Evolutionary conservation across 345 rosid species (phyloP), one percentile per base, ranked within the genome.

Genomic region (Iberis pinnata): DNA sequence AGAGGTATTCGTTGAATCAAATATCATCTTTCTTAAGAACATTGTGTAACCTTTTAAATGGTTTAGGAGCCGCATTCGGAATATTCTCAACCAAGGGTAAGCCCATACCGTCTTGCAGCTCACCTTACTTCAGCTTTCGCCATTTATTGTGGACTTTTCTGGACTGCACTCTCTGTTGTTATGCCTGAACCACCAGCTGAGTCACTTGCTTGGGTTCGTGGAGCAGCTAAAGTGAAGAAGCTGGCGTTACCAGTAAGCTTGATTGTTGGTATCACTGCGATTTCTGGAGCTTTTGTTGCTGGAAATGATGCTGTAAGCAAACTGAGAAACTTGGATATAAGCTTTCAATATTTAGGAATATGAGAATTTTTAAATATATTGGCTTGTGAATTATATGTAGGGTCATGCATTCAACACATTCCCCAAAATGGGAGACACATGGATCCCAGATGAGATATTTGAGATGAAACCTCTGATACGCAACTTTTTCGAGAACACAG

Each of bases 111-210:
- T 43, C 95, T 92, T 41, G 88, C 97, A 6, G 97, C 95, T 60
- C 98, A 92, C 64, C 79, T 92, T 42, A 92, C 97, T 53, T 88
- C 97, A 42, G 95, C 98, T 31, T 88, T 92, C 49, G 88, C 75
- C 40, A 92, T 92, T 24, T 92, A 92, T 55, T 68, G 82, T 67
- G 90, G 90, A 61, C 83, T 92, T 33, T 78, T 92, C 66, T 92
- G 98, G 95, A 92, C 97, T 7, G 95, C 87, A 18, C 89, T 83
- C 35, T 85, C 95, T 19, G 94, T 81, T 29, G 84, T 88, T 25
- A 83, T 88, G 86, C 97, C 98, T 8, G 95, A 92, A 70, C 98
- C 98, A 38, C 97, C 94, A 26, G 76, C 95, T 8, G 95, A 81
- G 48, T 88, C 97, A 12, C 22, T 85, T 37, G 64, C 88, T 24